These are phyloP conservation scores for Salix udensis DNA, from an alignment of 345 rosid species.

Conservation along the genomic window DNA sequence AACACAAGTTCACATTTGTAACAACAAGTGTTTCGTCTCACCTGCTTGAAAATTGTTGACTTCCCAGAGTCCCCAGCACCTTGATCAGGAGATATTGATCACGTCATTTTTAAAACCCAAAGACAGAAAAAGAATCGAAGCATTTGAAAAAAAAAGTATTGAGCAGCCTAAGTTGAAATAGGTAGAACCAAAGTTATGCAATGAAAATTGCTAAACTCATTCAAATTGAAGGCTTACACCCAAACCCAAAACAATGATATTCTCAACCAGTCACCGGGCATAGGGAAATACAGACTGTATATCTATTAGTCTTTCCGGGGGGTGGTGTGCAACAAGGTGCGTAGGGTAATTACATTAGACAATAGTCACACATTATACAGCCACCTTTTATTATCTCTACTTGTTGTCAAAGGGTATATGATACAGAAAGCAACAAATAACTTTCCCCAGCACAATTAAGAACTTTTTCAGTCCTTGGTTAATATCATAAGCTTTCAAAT, in stretches of 20 bases:
- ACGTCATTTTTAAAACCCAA: constrained; percentile 2
- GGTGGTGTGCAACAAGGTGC: not conserved
- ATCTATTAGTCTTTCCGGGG: not conserved
- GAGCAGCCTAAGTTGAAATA: not conserved
- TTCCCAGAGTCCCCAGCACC: constrained; percentile 99
- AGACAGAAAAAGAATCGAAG: not conserved
- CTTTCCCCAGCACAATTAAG: not conserved
- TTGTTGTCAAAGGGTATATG: not conserved
- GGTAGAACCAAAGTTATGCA: not conserved
- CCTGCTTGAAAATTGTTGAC: constrained; percentile 99
- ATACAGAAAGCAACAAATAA: not conserved
- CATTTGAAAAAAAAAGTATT: not conserved
- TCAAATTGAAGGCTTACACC: not conserved
- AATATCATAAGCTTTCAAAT: not conserved
- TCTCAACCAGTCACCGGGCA: not conserved
- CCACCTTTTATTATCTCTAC: not conserved
- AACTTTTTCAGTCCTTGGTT: not conserved
- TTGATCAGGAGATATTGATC: constrained; percentile 27
- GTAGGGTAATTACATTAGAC: not conserved
- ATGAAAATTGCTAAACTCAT: not conserved
- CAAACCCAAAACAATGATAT: not conserved
- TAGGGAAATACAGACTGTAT: not conserved
- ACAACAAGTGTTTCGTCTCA: constrained; percentile 21
- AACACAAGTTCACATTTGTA: not conserved
- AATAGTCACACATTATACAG: not conserved